These are phyloP conservation scores for Clathrus columnatus DNA, from an alignment of 768 basidiomycete species.

Conservation along the genomic window DNA sequence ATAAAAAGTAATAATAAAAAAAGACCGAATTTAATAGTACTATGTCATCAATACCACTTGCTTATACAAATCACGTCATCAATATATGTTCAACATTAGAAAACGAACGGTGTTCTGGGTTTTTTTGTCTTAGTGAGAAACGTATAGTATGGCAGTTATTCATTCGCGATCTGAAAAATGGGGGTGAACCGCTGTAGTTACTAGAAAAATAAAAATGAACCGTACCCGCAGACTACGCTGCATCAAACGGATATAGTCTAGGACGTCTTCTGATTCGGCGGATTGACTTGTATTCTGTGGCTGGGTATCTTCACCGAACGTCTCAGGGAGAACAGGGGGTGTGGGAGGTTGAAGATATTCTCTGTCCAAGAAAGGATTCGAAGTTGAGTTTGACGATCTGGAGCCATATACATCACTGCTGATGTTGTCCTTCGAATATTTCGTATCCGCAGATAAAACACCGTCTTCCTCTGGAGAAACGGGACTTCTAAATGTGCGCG, in stretches of 20 bases:
- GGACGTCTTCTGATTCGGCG: background rate
- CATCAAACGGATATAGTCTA: background rate
- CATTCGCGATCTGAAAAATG: slow-evolving; percentile 3
- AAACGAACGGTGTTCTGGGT: no score
- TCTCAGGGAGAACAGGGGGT: background rate
- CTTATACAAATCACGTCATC: background rate
- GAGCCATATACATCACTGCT: background rate
- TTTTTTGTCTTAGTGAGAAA: background rate
- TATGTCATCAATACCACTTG: background rate
- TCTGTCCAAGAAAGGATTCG: background rate
- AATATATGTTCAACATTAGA: background rate
- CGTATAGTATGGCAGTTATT: background rate
- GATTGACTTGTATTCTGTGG: background rate
- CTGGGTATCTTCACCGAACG: background rate
- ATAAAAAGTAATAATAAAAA: background rate
- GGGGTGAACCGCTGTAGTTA: background rate
- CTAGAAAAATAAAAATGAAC: background rate
- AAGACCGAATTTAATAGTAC: background rate
- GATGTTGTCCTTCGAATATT: background rate
- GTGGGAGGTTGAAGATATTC: background rate
- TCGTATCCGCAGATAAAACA: background rate
- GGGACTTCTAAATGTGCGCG: background rate
- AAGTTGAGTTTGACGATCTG: background rate
- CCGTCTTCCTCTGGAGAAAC: background rate
- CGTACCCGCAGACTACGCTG: slow-evolving; percentile 1